Evolutionary conservation across 768 basidiomycete species (phyloP).

Genomic region (Tylopilus rubrobrunneus): DNA sequence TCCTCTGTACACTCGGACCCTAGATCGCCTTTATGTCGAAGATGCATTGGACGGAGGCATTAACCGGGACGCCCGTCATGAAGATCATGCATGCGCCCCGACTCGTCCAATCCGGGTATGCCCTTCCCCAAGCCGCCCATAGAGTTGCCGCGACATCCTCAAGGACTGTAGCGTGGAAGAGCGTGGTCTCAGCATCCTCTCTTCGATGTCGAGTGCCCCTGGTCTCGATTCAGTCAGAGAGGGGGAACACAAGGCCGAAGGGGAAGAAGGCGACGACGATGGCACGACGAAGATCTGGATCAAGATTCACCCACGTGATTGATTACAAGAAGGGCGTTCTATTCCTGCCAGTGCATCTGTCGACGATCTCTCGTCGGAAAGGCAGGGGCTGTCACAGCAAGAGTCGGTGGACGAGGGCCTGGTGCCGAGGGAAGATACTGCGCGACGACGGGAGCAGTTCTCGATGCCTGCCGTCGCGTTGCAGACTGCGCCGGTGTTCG

Average conservation of each 20-base stretch:
- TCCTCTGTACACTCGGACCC: constrained; percentile 14
- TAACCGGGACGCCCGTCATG: background rate
- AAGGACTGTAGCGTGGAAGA: constrained; percentile 53
- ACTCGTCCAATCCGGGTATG: constrained; percentile 30
- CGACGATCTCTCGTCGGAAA: background rate
- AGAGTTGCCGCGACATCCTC: constrained; percentile 64
- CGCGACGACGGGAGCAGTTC: constrained; percentile 61
- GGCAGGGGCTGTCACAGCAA: background rate
- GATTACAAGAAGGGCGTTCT: background rate
- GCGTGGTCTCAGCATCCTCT: constrained; percentile 25
- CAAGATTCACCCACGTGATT: background rate
- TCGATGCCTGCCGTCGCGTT: constrained; percentile 70
- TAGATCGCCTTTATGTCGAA: background rate
- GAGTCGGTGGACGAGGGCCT: constrained; percentile 1
- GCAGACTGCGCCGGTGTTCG: constrained; percentile 65
- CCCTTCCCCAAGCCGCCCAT: constrained; percentile 37
- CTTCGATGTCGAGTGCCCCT: constrained; percentile 30
- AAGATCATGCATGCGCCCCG: constrained; percentile 1
- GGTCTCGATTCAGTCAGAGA: constrained; percentile 23
- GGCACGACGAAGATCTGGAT: background rate
- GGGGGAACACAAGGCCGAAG: constrained; percentile 11
- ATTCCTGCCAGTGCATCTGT: background rate
- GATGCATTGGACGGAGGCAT: background rate
- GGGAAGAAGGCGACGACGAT: too few relatives aligned
- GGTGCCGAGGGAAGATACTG: constrained; percentile 53